Base-by-base conservation (phyloP, 78 protist genomes). In the Dictyostelium intermedium region DNA sequence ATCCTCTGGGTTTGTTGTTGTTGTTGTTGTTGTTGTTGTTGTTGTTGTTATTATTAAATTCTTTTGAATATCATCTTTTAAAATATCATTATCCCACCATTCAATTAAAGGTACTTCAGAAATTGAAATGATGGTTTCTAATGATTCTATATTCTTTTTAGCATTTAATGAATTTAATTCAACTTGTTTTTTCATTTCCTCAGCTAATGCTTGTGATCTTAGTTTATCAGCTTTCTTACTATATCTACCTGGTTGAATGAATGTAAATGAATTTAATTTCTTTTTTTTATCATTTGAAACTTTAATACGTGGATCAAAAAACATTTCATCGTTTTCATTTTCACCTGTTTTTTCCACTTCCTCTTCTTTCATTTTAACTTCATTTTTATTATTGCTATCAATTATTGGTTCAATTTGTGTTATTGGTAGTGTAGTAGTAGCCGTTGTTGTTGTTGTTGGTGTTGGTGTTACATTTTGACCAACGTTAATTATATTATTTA, bases 81-180 rank as follows among this genome's bases (percentile, higher is more conserved):
- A 41, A 7, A 92, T 16, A 11, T 85, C 85, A 45, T 60, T 69
- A 50, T 92, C 96, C 96, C 96, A 92, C 96, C 96, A 92, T 80
- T 92, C 96, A 27, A 92, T 50, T 6, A 53, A 37, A 8, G 96
- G 96, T 14, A 92, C 93, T 25, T 37, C 56, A 13, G 80, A 78
- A 0, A 76, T 16, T 3, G 47, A 20, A 2, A 60, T 72, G 8
- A 9, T 34, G 10, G 93, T 79, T 27, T 76, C 45, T 14, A 72
- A 14, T 20, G 43, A 18, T 23, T 86, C 92, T 23, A 27, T 16
- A 13, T 32, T 47, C n/a, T 10, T 77, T 77, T 77, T 35, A 5
- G 10, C 25, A 18, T 39, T 41, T 41, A 39, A 23, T 41, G 34
- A n/a, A 72, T 72, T 72, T 72, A 30, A 9, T 87, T 63, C 69